phyloP scores from a whole-genome alignment of 768 basidiomycete genomes.

The Crepidotus variabilis region DNA sequence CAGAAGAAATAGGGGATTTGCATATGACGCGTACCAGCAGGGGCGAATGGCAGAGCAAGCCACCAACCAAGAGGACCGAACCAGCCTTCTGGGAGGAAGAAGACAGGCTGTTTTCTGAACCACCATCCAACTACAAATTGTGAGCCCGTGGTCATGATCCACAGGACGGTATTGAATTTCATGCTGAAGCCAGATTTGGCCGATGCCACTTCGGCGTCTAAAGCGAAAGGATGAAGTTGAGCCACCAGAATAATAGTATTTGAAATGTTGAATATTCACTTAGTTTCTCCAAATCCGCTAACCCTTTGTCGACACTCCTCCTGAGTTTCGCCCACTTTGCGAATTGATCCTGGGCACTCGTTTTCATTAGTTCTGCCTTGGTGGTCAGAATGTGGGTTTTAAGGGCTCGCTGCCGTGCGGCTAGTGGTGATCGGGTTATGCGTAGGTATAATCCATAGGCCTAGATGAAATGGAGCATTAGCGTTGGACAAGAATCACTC shows the following conservation, averaged over 20 bases:
- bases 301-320: constrained; percentile 86
- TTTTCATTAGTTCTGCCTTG: constrained; percentile 83
- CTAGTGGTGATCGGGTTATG: constrained; percentile 54
- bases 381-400: constrained; percentile 76
- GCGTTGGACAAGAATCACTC: not conserved
- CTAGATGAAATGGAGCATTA: constrained; percentile 33
- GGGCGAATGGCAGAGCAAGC: constrained; percentile 88
- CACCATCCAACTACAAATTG: constrained; percentile 88
- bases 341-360: constrained; percentile 96
- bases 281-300: constrained; percentile 86
- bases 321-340: constrained; percentile 97
- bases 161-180: constrained; percentile 71
- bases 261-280: constrained; percentile 52
- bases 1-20: not conserved
- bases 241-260: not conserved
- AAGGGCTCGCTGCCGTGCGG: constrained; percentile 61
- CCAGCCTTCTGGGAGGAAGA: constrained; percentile 91
- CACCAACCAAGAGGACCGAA: constrained; percentile 87
- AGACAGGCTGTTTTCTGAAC: constrained; percentile 87
- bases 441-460: constrained; percentile 69
- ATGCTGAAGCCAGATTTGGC: constrained; percentile 60
- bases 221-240: constrained; percentile 1
- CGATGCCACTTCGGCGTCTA: constrained; percentile 66
- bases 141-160: constrained; percentile 83
- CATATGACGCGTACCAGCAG: constrained; percentile 55